Conservation (phyloP, 495 filamentous ascomycete species). For the Hypoxylon fuscum region DNA sequence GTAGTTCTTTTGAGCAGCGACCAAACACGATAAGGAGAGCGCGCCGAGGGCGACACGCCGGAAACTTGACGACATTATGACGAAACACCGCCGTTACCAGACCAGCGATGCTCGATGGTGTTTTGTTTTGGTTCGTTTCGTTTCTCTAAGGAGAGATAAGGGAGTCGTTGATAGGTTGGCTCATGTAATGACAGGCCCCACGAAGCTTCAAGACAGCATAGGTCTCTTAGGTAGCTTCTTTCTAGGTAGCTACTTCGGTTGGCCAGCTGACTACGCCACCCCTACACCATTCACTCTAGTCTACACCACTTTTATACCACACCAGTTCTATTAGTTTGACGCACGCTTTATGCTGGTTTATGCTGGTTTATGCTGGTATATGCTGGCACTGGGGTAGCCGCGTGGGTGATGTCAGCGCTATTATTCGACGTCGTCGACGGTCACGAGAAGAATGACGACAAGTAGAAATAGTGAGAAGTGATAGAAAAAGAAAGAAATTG, state of each 20-base stretch:
- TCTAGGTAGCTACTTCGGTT: conserved; percentile 9
- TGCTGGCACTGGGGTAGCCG: conserved; percentile 10
- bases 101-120: conserved; percentile 7
- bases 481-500: conserved; percentile 17
- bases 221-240: conserved; percentile 1
- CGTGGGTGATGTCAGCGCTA: conserved; percentile 36
- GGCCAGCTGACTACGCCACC: conserved; percentile 35
- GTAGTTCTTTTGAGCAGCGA: conserved; percentile 54
- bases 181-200: conserved; percentile 27
- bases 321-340: conserved; percentile 11
- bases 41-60: conserved; percentile 47
- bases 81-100: conserved; percentile 28
- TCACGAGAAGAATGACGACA: conserved; percentile 29
- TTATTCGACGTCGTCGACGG: conserved; percentile 7
- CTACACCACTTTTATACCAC: neutral
- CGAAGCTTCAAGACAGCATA: conserved; percentile 25
- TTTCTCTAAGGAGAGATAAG: conserved; percentile 17
- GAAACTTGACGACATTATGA: conserved; percentile 49
- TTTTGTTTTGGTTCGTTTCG: too few relatives aligned
- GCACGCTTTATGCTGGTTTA: conserved; percentile 21
- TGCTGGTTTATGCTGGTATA: too few relatives aligned
- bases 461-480: conserved; percentile 1
- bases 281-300: conserved; percentile 10
- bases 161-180: conserved; percentile 21
- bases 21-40: conserved; percentile 54